phyloP scores from a whole-genome alignment of 371 early-diverging fungal species.

The Mucor lusitanicus region DNA sequence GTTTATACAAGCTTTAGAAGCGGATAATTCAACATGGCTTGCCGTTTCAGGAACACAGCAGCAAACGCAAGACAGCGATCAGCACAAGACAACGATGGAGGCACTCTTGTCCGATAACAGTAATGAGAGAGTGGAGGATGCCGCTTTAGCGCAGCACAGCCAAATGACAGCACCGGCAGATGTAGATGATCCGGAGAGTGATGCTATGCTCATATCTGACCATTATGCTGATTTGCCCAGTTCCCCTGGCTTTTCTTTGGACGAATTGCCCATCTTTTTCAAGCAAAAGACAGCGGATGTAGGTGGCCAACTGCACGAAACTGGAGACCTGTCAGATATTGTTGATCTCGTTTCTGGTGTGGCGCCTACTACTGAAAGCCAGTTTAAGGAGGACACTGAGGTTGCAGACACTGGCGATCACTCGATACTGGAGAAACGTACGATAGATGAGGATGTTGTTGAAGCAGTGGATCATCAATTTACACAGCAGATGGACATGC shows the following conservation, averaged over 20 bases:
- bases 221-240: background rate
- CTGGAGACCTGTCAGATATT: background rate
- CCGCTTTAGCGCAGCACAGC: background rate
- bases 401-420: background rate
- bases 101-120: background rate
- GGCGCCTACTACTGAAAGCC: background rate
- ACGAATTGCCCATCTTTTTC: slow-evolving; percentile 1
- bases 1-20: background rate
- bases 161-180: background rate
- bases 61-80: background rate
- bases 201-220: background rate
- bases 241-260: background rate
- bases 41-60: background rate
- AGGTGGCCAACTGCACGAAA: background rate
- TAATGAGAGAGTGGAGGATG: background rate
- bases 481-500: background rate
- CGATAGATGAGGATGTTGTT: background rate
- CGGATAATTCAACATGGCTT: background rate
- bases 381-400: background rate
- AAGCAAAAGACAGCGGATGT: background rate
- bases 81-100: background rate
- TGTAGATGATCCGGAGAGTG: background rate
- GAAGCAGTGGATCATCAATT: background rate
- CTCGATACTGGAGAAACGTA: background rate
- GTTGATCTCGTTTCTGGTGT: too few relatives aligned